These are phyloP conservation scores for Herpetospermum pedunculosum DNA, from an alignment of 306 rosid genomes.

Conservation along the genomic window DNA sequence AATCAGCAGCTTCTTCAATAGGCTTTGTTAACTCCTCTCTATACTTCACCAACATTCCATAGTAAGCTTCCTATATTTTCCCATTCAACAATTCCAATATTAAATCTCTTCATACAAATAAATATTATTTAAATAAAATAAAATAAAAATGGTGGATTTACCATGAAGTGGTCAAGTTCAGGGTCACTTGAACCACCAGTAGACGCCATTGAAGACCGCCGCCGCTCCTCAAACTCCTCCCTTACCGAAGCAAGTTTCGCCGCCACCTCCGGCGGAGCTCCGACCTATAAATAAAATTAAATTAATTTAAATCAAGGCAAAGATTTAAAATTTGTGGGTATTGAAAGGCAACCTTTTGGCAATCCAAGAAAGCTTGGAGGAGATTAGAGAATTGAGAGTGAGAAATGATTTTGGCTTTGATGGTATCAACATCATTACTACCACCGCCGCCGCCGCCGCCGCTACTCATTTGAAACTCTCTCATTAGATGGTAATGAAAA, in stretches of 20 bases:
- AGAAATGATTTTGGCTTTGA: constrained; percentile 75
- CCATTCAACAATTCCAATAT: too few species aligned
- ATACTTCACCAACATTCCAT: constrained; percentile 83
- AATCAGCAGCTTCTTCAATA: constrained; percentile 89
- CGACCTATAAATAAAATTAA: constrained; percentile 29
- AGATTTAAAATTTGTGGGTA: too few species aligned
- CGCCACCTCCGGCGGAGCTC: constrained; percentile 88
- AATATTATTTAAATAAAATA: too few species aligned
- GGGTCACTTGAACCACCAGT: constrained; percentile 66
- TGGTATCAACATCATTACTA: constrained; percentile 37
- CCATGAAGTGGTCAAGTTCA: constrained; percentile 97
- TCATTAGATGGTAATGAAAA: constrained; percentile 51
- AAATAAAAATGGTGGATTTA: too few species aligned
- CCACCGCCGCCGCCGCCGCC: too few species aligned
- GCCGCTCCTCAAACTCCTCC: constrained; percentile 67
- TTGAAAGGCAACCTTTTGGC: too few species aligned
- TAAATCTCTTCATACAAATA: too few species aligned
- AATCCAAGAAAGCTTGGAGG: constrained; percentile 84
- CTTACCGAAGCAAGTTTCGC: constrained; percentile 52
- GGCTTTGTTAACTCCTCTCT: constrained; percentile 90
- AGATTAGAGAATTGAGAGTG: constrained; percentile 84
- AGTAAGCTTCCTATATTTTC: constrained; percentile 81
- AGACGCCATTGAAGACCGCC: constrained; percentile 41
- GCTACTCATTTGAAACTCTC: constrained; percentile 23
- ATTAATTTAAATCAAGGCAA: too few species aligned